These are phyloP conservation scores for Alternaria alternata DNA, from an alignment of 2,329 filamentous ascomycete genomes.

Conservation along the genomic window DNA sequence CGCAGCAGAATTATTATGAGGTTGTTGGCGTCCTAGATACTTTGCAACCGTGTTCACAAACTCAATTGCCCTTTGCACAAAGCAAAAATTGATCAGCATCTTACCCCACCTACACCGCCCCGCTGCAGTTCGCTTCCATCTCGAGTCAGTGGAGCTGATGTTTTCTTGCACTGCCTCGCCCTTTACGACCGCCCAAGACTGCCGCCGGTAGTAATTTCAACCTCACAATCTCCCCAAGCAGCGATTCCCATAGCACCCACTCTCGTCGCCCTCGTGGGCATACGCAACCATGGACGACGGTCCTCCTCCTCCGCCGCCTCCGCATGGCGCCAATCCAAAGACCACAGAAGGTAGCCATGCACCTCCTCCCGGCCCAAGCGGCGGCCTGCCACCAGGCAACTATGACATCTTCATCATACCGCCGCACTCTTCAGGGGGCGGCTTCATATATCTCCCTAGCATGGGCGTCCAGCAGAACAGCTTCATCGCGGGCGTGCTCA, in stretches of 20 bases:
- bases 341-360: constrained; percentile 53
- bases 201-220: constrained; percentile 8
- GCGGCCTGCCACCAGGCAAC: constrained; percentile 82
- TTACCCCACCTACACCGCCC: constrained; percentile 14
- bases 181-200: constrained; percentile 17
- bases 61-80: constrained; percentile 12
- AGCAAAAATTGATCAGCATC: constrained; percentile 6
- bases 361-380: constrained; percentile 32
- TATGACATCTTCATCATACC: constrained; percentile 99
- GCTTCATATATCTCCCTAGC: constrained; percentile 94
- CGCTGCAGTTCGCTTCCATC: constrained; percentile 16
- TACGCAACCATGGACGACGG: constrained; percentile 49
- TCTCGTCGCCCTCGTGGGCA: constrained; percentile 36
- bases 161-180: constrained; percentile 32
- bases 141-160: constrained; percentile 35
- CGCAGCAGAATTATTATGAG: constrained; percentile 3
- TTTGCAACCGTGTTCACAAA: constrained; percentile 13
- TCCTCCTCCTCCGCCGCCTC: constrained; percentile 80
- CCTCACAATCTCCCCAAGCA: constrained; percentile 6
- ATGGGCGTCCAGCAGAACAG: constrained; percentile 86
- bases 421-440: constrained; percentile 85
- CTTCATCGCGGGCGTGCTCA: constrained; percentile 86
- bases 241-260: constrained; percentile 22
- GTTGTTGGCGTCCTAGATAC: constrained; percentile 6
- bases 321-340: constrained; percentile 81